Conservation (phyloP, 2,329 filamentous ascomycete genomes). For the Parafenestella ontariensis region DNA sequence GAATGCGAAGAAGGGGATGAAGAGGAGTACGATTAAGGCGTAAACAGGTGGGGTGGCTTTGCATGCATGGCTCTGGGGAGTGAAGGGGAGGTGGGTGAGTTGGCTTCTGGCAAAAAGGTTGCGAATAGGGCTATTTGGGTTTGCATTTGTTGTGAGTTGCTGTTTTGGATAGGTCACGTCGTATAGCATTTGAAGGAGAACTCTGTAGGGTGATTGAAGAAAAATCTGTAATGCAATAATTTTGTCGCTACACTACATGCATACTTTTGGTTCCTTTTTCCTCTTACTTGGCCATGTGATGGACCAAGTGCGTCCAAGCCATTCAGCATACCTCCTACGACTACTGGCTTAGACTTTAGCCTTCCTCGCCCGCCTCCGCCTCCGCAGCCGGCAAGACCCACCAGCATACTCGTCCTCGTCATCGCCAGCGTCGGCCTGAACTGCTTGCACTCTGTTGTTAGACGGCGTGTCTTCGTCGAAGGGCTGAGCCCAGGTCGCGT, state of each 20-base stretch:
- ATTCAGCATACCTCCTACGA: neutral
- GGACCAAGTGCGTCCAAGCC: too few relatives aligned
- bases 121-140: neutral
- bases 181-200: neutral
- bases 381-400: neutral
- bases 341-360: too few relatives aligned
- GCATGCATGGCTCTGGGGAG: neutral
- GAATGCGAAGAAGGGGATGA: constrained; percentile 73
- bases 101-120: too few relatives aligned
- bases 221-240: constrained; percentile 6
- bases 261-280: neutral
- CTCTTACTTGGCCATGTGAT: neutral
- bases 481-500: neutral
- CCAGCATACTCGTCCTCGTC: neutral
- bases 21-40: constrained; percentile 65
- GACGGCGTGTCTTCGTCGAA: neutral
- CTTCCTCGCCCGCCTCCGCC: neutral
- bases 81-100: neutral
- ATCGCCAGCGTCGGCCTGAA: neutral
- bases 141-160: neutral
- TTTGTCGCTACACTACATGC: neutral
- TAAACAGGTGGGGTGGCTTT: too few relatives aligned
- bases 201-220: neutral
- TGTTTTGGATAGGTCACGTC: neutral
- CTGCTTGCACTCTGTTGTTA: neutral